These are phyloP conservation scores for Tetrapisispora fleetii DNA, from an alignment of 805 yeast genomes.

Conservation along the genomic window DNA sequence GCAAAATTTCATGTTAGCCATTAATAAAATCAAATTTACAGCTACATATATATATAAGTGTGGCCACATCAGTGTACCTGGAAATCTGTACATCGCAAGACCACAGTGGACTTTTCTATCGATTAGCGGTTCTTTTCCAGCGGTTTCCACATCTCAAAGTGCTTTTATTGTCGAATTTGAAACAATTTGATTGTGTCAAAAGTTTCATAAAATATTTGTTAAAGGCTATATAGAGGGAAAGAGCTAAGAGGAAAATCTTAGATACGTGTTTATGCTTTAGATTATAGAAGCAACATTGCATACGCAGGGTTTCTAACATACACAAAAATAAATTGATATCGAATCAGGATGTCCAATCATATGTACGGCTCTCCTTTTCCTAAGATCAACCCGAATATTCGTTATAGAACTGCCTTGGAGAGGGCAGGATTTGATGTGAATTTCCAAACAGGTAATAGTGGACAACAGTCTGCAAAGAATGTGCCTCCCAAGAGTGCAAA, in stretches of 20 bases:
- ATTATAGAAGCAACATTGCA: background rate
- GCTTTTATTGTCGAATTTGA: too few relatives aligned
- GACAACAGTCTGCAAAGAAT: background rate
- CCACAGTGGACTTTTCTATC: too few relatives aligned
- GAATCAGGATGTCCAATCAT: slow-evolving; percentile 11
- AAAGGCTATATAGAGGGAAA: too few relatives aligned
- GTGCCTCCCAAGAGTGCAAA: background rate
- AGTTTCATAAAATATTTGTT: too few relatives aligned
- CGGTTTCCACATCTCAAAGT: too few relatives aligned
- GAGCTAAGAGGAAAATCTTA: too few relatives aligned
- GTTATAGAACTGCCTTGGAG: slow-evolving; percentile 64
- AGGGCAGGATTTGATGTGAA: slow-evolving; percentile 65
- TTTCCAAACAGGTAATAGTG: background rate
- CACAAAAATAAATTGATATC: background rate
- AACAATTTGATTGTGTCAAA: too few relatives aligned
- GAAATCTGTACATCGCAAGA: too few relatives aligned
- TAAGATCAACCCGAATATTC: slow-evolving; percentile 50
- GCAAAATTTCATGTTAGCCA: background rate
- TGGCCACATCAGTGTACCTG: too few relatives aligned
- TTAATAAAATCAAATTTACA: too few relatives aligned
- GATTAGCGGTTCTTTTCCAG: too few relatives aligned
- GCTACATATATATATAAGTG: too few relatives aligned
- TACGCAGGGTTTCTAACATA: background rate
- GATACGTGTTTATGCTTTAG: background rate
- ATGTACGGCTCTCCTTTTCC: slow-evolving; percentile 49